Base-by-base conservation (phyloP, 805 yeast species). In the Nakazawaea laoshanensis region DNA sequence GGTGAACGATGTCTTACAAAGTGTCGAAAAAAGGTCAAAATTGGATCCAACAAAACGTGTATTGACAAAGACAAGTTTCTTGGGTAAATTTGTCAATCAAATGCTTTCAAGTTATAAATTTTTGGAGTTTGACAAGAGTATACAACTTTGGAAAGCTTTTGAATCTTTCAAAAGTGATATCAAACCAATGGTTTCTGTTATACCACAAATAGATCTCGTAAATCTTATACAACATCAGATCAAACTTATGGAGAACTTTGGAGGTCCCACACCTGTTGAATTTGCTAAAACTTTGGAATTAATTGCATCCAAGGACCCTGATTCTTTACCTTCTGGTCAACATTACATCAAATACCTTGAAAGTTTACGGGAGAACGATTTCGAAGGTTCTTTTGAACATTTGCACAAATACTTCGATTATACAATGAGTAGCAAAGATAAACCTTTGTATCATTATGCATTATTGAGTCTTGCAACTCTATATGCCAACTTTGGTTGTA, bases 361-460 rank as follows among this genome's bases (percentile, higher is more conserved):
- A 42, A 65, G 66, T 38, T 64, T 77, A 45, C 63, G 65, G 35
- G 62, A 53, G 9, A 70, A 74, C 4, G 82, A 83, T 45, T 81
- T 78, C 45, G 80, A 69, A 42, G 71, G 67, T 1, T 69, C 77
- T 0, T 65, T 69, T 52, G 59, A 77, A 56, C 57, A 77, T 46
- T 50, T 83, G 45, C 74, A 72, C 45, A 52, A 70, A 27, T 73
- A 70, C 40, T 83, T 77, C 50, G 94, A 83, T 52, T 80, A 82
- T 46, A 74, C 79, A 75, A 74, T 81, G 53, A 74, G 86, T 7
- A 70, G 67, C 37, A 69, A 69, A 41, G 73, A 75, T 21, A 72
- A 73, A 36, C 65, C 69, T 27, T 75, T 74, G 42, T 84, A 82
- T 46, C 94, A 84, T 47, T 78, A 79, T 50, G 88, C 94, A 1